Evolutionary conservation across 345 rosid genomes (phyloP).

Genomic region (Zanthoxylum bungeanum): DNA sequence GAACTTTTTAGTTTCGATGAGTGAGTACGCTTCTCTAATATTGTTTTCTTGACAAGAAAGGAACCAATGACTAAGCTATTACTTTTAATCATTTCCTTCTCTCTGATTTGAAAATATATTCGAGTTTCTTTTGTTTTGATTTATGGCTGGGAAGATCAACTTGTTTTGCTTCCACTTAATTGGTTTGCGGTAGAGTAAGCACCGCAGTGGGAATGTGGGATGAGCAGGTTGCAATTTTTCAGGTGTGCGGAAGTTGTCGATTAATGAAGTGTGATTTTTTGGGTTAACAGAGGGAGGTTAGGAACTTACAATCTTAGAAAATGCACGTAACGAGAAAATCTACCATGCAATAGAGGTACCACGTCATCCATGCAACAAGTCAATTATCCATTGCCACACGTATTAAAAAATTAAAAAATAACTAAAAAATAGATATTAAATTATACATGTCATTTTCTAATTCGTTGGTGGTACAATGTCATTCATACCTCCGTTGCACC

Average conservation of each 20-base stretch:
- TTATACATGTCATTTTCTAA: no score
- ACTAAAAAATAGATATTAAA: no score
- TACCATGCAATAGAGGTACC: no score
- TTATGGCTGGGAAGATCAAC: background rate
- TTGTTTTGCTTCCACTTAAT: background rate
- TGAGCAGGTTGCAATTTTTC: background rate
- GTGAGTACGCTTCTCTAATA: slow-evolving; percentile 10
- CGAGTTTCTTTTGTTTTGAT: background rate
- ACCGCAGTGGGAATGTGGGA: background rate
- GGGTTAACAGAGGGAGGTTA: no score
- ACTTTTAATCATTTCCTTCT: background rate
- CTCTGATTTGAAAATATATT: background rate
- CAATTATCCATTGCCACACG: no score
- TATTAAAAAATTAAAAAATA: no score
- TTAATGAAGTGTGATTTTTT: background rate
- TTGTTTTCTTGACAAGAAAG: slow-evolving; percentile 25
- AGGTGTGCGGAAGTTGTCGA: background rate
- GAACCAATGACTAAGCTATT: slow-evolving; percentile 20
- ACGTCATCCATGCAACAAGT: no score
- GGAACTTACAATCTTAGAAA: no score
- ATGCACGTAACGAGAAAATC: no score
- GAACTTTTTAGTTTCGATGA: slow-evolving; percentile 11
- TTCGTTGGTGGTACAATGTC: no score
- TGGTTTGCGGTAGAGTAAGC: background rate
- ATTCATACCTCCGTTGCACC: no score